A percentile compares a stretch with the other conserved stretches of the same genome.
These are phyloP conservation scores for Elsinoe fawcettii DNA, from an alignment of 2,329 filamentous ascomycete genomes.

Conservation along the genomic window DNA sequence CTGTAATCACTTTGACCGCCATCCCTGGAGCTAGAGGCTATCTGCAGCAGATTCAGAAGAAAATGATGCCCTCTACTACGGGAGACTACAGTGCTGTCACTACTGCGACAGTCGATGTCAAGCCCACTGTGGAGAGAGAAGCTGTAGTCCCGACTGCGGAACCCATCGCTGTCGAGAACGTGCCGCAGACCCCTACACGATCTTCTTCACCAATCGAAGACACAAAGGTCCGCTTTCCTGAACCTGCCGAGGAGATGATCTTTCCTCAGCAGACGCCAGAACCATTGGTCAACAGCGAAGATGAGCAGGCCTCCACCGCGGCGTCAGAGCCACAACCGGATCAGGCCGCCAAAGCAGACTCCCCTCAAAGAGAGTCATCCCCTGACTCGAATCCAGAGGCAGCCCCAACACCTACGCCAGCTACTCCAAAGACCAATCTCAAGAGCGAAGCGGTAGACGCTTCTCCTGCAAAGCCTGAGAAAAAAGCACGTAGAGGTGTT, in stretches of 20 bases:
- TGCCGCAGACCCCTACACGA: neutral
- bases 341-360: slow-evolving; percentile 11
- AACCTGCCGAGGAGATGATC: slow-evolving; percentile 30
- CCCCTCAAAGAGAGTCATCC: slow-evolving; percentile 3
- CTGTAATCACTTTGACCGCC: slow-evolving; percentile 8
- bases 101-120: neutral
- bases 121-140: neutral
- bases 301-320: slow-evolving; percentile 10
- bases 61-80: neutral
- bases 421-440: neutral
- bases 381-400: slow-evolving; percentile 15
- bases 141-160: neutral
- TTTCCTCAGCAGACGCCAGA: slow-evolving; percentile 23
- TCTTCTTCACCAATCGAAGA: neutral
- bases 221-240: slow-evolving; percentile 20
- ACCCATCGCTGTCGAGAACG: neutral
- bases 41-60: slow-evolving; percentile 12
- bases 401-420: neutral
- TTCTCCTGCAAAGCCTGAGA: slow-evolving; percentile 30
- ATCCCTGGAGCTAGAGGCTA: slow-evolving; percentile 11
- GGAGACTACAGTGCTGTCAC: neutral
- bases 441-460: neutral
- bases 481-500: slow-evolving; percentile 44
- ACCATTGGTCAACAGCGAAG: slow-evolving; percentile 6
- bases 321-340: slow-evolving; percentile 18